Evolutionary conservation across 768 basidiomycete genomes (phyloP).

Genomic region (Podaxis sp.): DNA sequence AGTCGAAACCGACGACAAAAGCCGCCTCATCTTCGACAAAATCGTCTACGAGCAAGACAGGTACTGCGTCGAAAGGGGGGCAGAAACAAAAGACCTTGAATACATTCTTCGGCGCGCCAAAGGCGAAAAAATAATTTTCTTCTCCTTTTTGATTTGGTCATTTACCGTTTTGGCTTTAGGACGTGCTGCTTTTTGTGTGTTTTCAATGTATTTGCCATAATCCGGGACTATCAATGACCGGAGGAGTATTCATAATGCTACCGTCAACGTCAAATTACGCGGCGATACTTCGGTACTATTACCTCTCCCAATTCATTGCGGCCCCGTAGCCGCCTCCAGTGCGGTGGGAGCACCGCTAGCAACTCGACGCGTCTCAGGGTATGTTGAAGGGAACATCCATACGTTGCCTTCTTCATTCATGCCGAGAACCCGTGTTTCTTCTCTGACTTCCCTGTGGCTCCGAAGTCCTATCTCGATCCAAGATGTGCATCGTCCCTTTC

Average conservation of each 20-base stretch:
- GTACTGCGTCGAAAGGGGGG: not conserved
- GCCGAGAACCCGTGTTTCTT: not conserved
- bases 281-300: not conserved
- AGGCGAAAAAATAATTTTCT: conserved; percentile 12
- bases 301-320: too few species aligned
- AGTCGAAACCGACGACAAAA: conserved; percentile 3
- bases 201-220: not conserved
- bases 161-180: conserved; percentile 1
- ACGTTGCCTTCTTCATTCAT: not conserved
- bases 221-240: not conserved
- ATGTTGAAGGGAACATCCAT: not conserved
- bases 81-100: conserved; percentile 13
- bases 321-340: not conserved
- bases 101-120: conserved; percentile 18
- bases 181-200: not conserved
- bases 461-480: conserved; percentile 11
- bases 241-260: not conserved
- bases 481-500: not conserved
- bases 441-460: not conserved
- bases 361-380: not conserved
- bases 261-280: not conserved
- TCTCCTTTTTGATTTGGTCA: not conserved
- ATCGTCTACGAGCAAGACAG: not conserved
- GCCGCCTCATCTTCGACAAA: conserved; percentile 4
- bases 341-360: not conserved